Conservation (phyloP, 176 grass and related monocot species). For the Pontederia crassipes region DNA sequence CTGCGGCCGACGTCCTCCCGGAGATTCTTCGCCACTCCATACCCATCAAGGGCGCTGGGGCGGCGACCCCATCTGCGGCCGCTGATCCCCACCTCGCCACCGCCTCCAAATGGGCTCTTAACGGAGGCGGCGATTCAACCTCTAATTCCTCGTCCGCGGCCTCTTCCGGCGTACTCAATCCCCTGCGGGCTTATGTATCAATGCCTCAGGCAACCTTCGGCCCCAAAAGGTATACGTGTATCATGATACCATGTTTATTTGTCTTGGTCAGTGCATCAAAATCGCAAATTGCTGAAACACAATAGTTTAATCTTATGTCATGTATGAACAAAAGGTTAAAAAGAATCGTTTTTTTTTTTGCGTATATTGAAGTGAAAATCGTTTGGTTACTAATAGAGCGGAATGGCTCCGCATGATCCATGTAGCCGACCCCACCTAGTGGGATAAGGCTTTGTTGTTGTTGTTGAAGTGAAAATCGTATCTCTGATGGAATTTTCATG, state of each 20-base stretch:
- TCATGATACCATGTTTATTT: not conserved
- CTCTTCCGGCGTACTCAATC: conserved; percentile 45
- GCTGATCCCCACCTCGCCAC: conserved; percentile 32
- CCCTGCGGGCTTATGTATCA: conserved; percentile 59
- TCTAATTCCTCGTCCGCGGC: conserved; percentile 10
- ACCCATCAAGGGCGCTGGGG: conserved; percentile 35
- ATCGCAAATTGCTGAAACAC: no score
- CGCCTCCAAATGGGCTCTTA: conserved; percentile 46
- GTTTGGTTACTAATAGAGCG: no score
- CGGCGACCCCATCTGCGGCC: conserved; percentile 1
- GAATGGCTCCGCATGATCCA: no score
- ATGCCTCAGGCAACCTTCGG: conserved; percentile 86
- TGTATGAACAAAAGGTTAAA: no score
- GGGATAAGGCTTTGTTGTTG: no score
- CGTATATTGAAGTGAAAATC: no score
- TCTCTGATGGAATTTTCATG: no score
- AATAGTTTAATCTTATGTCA: no score
- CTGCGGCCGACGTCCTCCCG: conserved; percentile 51
- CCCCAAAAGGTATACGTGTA: conserved; percentile 43
- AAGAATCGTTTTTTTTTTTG: no score
- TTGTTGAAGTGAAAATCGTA: no score
- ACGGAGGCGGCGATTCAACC: not conserved
- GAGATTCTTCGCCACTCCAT: conserved; percentile 82
- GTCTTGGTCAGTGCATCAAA: no score
- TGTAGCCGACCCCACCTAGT: no score